phyloP scores from a whole-genome alignment of 805 yeast species.

The Candida michaelii region DNA sequence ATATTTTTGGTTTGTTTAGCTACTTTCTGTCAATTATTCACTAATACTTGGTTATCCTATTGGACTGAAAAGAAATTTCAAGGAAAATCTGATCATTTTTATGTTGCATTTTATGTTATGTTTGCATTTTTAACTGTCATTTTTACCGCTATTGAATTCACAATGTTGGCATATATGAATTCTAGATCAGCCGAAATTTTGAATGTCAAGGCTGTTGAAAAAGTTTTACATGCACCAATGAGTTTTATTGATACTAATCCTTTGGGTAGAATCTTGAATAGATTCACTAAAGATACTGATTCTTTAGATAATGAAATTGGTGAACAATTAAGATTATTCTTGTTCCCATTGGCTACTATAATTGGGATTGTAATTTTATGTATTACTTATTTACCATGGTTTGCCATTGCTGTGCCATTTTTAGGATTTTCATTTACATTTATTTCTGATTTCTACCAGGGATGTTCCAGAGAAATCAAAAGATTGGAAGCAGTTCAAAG shows the following conservation, averaged over 20 bases:
- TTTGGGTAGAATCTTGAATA: constrained; percentile 43
- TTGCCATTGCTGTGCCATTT: constrained; percentile 55
- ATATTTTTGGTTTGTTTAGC: constrained; percentile 31
- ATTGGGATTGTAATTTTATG: constrained; percentile 45
- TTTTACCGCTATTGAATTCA: constrained; percentile 39
- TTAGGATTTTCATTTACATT: constrained; percentile 40
- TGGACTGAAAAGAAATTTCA: constrained; percentile 39
- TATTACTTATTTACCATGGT: constrained; percentile 53
- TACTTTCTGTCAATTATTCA: constrained; percentile 42
- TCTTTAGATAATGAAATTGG: constrained; percentile 47
- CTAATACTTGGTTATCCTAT: constrained; percentile 46
- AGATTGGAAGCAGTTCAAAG: constrained; percentile 49
- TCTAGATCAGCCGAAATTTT: constrained; percentile 35
- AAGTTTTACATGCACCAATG: constrained; percentile 44
- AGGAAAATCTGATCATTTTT: constrained; percentile 27
- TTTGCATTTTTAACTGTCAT: constrained; percentile 38
- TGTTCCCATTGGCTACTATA: constrained; percentile 41
- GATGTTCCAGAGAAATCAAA: constrained; percentile 48
- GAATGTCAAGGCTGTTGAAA: constrained; percentile 38
- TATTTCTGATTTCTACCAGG: constrained; percentile 46
- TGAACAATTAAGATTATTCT: constrained; percentile 40
- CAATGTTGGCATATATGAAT: constrained; percentile 44
- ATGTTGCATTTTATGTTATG: constrained; percentile 35
- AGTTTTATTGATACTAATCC: constrained; percentile 44
- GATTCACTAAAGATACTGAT: constrained; percentile 47